A percentile compares a stretch with the other conserved stretches of the same genome.
phyloP scores from a whole-genome alignment of 2,329 filamentous ascomycete species.

The Ceratocystis colombiana region DNA sequence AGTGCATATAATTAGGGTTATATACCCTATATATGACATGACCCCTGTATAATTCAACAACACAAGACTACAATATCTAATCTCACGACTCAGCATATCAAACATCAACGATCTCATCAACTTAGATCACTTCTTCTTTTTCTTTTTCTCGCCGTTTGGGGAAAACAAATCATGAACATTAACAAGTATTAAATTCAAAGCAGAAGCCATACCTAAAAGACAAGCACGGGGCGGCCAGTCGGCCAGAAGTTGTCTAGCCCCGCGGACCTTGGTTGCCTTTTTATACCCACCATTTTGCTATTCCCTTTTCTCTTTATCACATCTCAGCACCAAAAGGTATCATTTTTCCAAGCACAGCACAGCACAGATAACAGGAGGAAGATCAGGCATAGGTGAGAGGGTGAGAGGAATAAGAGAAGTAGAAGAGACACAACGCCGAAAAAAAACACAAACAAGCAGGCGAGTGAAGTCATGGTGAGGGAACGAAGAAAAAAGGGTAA shows the following conservation, averaged over 20 bases:
- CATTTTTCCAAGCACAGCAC: neutral
- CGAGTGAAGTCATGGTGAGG: too few species aligned
- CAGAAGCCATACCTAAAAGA: neutral
- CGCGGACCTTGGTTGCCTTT: neutral
- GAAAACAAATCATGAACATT: too few species aligned
- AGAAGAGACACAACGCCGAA: neutral
- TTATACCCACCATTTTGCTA: neutral
- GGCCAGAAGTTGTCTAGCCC: neutral
- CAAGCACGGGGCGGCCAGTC: neutral
- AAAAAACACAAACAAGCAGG: neutral
- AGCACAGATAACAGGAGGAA: neutral
- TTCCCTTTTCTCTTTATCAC: neutral
- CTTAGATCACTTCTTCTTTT: too few species aligned
- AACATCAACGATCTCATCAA: too few species aligned
- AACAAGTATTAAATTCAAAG: neutral
- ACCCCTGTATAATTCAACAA: too few species aligned
- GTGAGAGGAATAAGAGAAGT: too few species aligned
- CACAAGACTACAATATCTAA: too few species aligned
- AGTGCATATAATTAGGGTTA: neutral
- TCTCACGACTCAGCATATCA: too few species aligned
- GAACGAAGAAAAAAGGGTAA: too few species aligned
- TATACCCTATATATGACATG: too few species aligned
- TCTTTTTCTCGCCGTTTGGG: too few species aligned
- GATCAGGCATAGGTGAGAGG: too few species aligned
- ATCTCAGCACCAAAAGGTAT: neutral